phyloP scores from a whole-genome alignment of 345 rosid species.

The Viola odorata region DNA sequence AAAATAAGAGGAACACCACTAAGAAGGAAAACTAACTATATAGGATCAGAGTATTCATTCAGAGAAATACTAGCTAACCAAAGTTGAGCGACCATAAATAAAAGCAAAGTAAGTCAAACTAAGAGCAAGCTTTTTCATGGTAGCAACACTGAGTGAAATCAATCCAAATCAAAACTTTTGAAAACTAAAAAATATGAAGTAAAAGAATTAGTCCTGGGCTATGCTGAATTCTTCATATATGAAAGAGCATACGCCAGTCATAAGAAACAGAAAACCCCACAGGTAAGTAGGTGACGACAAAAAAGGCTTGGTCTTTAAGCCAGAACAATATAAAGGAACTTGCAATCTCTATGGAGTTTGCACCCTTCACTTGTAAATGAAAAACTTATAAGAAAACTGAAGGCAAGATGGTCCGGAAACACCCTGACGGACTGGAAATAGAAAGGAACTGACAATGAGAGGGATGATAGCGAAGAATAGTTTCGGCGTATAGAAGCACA shows the following conservation, averaged over 20 bases:
- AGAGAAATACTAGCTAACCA: background rate
- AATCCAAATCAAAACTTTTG: background rate
- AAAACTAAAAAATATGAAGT: background rate
- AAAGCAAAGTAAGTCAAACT: slow-evolving; percentile 4
- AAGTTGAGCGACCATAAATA: background rate
- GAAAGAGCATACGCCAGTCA: background rate
- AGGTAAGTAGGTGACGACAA: background rate
- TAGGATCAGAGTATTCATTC: background rate
- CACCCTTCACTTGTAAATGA: background rate
- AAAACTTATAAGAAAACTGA: slow-evolving; percentile 1
- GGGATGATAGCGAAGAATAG: background rate
- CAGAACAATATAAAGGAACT: background rate
- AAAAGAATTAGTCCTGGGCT: background rate
- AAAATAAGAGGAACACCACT: slow-evolving; percentile 7
- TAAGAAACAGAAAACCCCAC: background rate
- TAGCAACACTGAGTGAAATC: background rate
- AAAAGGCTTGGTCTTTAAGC: too few relatives aligned
- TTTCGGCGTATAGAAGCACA: background rate
- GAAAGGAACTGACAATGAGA: background rate
- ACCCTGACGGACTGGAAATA: background rate
- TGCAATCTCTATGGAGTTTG: background rate
- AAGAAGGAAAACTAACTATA: slow-evolving; percentile 1
- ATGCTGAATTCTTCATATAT: background rate
- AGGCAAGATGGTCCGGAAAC: background rate
- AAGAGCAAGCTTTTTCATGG: slow-evolving; percentile 6